These are phyloP conservation scores for Schoenoplectus tabernaemontani DNA, from an alignment of 202 grass and related monocot species.

Conservation along the genomic window DNA sequence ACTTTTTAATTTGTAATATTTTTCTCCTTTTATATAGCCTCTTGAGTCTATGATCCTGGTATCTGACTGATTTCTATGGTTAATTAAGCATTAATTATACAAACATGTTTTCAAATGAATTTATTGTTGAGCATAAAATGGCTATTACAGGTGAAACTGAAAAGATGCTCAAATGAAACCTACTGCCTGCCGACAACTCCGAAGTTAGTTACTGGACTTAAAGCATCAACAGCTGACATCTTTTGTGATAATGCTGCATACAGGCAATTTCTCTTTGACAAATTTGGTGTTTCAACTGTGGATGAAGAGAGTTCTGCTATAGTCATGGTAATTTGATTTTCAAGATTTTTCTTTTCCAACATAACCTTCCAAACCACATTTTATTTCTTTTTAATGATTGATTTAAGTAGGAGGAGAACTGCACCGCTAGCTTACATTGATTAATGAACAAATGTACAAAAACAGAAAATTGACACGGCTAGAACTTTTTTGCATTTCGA, in stretches of 20 bases:
- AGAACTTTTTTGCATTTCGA: background rate
- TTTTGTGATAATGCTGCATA: conserved; percentile 79
- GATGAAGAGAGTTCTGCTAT: conserved; percentile 79
- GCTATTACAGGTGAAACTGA: conserved; percentile 63
- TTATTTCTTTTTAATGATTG: too few species aligned
- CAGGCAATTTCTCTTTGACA: conserved; percentile 56
- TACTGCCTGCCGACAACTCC: conserved; percentile 66
- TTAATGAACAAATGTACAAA: background rate
- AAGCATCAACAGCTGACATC: conserved; percentile 59
- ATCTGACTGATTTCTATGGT: background rate
- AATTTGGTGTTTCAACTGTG: conserved; percentile 64
- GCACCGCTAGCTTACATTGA: background rate
- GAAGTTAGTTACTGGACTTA: conserved; percentile 49
- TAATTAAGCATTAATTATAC: background rate
- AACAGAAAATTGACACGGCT: background rate
- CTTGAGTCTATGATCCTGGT: background rate
- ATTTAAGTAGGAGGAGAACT: too few species aligned
- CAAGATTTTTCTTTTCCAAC: background rate
- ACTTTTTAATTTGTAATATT: background rate
- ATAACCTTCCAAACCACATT: background rate
- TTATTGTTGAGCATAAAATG: too few species aligned
- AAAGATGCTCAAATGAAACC: conserved; percentile 66
- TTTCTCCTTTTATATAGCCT: background rate
- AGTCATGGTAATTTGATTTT: conserved; percentile 53
- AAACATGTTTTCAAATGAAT: background rate